Evolutionary conservation across 2,329 filamentous ascomycete species (phyloP).

Genomic region (Dryadomyces sulphureus): DNA sequence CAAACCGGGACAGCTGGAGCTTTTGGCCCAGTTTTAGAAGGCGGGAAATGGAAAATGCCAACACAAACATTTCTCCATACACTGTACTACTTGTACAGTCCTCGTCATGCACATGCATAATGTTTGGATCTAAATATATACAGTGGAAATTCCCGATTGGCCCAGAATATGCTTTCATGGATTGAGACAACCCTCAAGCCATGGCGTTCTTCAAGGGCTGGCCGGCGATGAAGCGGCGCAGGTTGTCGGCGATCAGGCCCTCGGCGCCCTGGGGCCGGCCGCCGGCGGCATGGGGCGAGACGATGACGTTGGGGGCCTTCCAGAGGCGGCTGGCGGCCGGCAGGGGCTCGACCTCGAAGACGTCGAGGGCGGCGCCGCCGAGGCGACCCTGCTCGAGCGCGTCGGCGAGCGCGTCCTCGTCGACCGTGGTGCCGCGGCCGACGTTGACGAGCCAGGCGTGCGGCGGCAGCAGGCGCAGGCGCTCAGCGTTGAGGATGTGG

Average conservation of each 20-base stretch:
- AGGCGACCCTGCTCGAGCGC: conserved; percentile 27
- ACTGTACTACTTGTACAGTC: too few relatives aligned
- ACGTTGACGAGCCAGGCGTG: conserved; percentile 29
- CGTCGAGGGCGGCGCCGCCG: conserved; percentile 34
- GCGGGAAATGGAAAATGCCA: too few relatives aligned
- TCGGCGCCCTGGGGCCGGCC: conserved; percentile 46
- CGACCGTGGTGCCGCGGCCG: conserved; percentile 31
- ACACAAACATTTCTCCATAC: too few relatives aligned
- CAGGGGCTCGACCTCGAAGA: conserved; percentile 30
- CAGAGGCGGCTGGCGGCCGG: conserved; percentile 18
- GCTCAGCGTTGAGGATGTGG: conserved; percentile 23
- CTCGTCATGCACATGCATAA: too few relatives aligned
- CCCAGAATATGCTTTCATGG: not conserved
- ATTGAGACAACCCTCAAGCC: not conserved
- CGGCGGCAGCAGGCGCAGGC: conserved; percentile 22
- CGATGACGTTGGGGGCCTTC: conserved; percentile 12
- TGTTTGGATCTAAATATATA: too few relatives aligned
- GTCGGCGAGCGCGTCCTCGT: conserved; percentile 32
- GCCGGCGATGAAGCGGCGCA: conserved; percentile 42
- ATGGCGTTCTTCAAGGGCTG: conserved; percentile 40
- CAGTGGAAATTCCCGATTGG: too few relatives aligned
- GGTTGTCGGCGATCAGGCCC: conserved; percentile 43
- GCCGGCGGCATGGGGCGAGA: conserved; percentile 28
- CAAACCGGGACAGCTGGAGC: too few relatives aligned
- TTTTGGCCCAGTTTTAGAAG: too few relatives aligned